Percentiles rank a stretch among this genome's conserved stretches.
Evolutionary conservation across 371 early-diverging fungal genomes (phyloP).

Genomic region (Zychaea mexicana): DNA sequence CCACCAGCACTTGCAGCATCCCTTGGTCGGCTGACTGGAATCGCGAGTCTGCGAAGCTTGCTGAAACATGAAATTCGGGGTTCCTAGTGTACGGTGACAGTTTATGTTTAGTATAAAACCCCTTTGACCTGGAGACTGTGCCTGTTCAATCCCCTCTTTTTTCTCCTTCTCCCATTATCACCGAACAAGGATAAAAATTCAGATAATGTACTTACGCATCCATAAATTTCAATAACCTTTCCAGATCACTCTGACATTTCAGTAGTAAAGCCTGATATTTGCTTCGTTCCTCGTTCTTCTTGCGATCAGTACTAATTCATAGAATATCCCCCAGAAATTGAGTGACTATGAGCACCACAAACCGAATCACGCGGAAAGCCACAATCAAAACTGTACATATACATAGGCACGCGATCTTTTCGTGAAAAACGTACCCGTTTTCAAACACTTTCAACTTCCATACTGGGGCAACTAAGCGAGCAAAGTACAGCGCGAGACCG

Average conservation of each 20-base stretch:
- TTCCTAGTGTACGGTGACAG: conserved; percentile 17
- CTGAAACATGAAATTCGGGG: conserved; percentile 26
- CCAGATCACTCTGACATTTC: conserved; percentile 47
- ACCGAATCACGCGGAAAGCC: no score
- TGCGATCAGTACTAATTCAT: background rate
- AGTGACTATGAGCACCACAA: no score
- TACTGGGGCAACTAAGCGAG: conserved; percentile 72
- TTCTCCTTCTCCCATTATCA: background rate
- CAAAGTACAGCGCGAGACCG: conserved; percentile 78
- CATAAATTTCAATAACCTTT: conserved; percentile 53
- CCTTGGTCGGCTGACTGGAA: conserved; percentile 28
- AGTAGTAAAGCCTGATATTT: conserved; percentile 30
- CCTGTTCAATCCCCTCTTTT: no score
- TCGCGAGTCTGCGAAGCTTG: conserved; percentile 28
- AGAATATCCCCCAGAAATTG: no score
- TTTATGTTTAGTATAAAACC: background rate
- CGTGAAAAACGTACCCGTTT: conserved; percentile 32
- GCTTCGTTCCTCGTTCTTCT: background rate
- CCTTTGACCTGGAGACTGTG: background rate
- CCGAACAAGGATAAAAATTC: background rate
- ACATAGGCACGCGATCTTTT: background rate
- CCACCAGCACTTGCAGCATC: conserved; percentile 23
- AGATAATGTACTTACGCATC: conserved; percentile 29
- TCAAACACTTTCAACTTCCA: conserved; percentile 69
- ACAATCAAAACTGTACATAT: background rate